These are phyloP conservation scores for Xerophyta viscosa DNA, from an alignment of 106 monocot genomes.

Conservation along the genomic window DNA sequence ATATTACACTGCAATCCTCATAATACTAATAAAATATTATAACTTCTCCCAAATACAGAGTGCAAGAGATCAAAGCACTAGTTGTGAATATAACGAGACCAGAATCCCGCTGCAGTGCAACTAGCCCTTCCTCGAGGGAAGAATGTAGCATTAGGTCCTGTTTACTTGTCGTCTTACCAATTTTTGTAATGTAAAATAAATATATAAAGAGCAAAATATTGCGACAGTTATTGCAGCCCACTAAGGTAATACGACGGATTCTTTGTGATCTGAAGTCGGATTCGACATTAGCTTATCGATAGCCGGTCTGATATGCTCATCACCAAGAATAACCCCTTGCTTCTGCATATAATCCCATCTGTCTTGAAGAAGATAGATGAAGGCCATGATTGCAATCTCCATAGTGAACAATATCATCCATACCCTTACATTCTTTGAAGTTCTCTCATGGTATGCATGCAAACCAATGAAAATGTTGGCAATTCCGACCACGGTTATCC, in stretches of 20 bases:
- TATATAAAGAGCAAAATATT: too few species aligned
- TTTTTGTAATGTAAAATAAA: too few species aligned
- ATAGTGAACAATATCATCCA: conserved; percentile 55
- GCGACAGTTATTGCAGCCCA: too few species aligned
- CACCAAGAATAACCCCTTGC: conserved; percentile 38
- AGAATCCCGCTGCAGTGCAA: too few species aligned
- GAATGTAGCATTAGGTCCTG: too few species aligned
- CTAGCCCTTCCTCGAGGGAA: too few species aligned
- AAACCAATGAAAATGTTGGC: conserved; percentile 61
- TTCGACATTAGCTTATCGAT: conserved; percentile 24
- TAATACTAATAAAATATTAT: too few species aligned
- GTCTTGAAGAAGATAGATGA: conserved; percentile 56
- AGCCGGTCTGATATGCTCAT: conserved; percentile 46
- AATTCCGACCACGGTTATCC: conserved; percentile 33
- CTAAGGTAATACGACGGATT: neutral
- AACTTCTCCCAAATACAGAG: too few species aligned
- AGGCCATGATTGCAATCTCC: conserved; percentile 38
- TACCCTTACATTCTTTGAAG: conserved; percentile 30
- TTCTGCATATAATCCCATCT: conserved; percentile 56
- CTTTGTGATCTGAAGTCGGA: conserved; percentile 24
- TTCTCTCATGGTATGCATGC: conserved; percentile 44
- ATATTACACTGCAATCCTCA: too few species aligned
- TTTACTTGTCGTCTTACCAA: too few species aligned
- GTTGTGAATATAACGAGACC: too few species aligned
- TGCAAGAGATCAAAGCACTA: too few species aligned